These are phyloP conservation scores for Lasiodiplodia gonubiensis DNA, from an alignment of 2,329 filamentous ascomycete species.

Conservation along the genomic window DNA sequence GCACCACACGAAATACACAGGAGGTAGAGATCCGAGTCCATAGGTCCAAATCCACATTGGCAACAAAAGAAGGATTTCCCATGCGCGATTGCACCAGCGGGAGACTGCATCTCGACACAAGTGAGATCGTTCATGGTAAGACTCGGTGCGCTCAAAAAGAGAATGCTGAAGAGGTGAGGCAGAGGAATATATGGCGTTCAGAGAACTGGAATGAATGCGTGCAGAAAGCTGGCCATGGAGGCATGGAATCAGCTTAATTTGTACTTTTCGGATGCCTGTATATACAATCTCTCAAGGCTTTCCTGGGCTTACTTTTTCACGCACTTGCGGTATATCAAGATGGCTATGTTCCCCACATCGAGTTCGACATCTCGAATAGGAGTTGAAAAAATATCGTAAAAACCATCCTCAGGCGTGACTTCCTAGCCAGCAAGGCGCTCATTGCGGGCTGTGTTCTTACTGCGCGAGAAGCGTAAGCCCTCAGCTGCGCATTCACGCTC, in stretches of 20 bases:
- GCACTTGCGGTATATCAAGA: neutral
- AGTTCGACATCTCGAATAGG: neutral
- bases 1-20: neutral
- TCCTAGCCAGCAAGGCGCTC: neutral
- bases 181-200: neutral
- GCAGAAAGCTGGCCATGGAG: too few species aligned
- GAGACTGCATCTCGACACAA: neutral
- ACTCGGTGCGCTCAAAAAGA: too few species aligned
- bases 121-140: neutral
- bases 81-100: neutral
- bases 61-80: neutral
- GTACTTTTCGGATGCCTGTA: neutral
- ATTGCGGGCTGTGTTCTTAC: neutral
- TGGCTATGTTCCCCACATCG: neutral
- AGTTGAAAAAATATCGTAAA: too few species aligned
- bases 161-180: neutral
- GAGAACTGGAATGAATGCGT: too few species aligned
- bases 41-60: slow-evolving; percentile 8
- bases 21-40: neutral
- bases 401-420: neutral
- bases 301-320: neutral
- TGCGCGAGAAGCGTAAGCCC: neutral
- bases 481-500: neutral
- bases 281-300: neutral
- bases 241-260: neutral